Percentiles rank a stretch among this genome's conserved stretches.
Evolutionary conservation across 1,284 basidiomycete genomes (phyloP).

Genomic region (Ganoderma meredithae): DNA sequence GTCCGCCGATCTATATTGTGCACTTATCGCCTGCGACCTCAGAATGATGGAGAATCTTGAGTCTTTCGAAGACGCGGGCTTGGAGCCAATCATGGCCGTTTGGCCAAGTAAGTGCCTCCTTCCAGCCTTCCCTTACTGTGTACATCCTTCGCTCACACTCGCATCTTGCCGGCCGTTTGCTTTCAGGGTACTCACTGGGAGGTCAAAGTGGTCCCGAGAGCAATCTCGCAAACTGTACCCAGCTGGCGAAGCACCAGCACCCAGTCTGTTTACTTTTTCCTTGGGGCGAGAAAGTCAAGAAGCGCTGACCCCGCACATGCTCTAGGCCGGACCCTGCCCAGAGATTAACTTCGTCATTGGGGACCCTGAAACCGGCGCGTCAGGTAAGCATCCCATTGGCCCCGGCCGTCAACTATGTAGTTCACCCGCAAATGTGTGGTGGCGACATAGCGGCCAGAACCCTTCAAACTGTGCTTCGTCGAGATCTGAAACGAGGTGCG

Average conservation of each 20-base stretch:
- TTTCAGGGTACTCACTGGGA: slow-evolving; percentile 61
- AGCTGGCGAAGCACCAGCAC: slow-evolving; percentile 73
- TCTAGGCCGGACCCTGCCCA: slow-evolving; percentile 11
- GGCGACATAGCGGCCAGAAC: slow-evolving; percentile 58
- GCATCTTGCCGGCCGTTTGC: not conserved
- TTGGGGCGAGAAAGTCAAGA: slow-evolving; percentile 17
- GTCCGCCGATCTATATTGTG: slow-evolving; percentile 15
- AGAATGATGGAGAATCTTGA: slow-evolving; percentile 71
- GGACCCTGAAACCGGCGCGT: slow-evolving; percentile 53
- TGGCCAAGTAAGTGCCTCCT: slow-evolving; percentile 57
- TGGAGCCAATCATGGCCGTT: slow-evolving; percentile 75
- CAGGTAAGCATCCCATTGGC: slow-evolving; percentile 44
- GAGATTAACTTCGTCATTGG: slow-evolving; percentile 79
- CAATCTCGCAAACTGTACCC: slow-evolving; percentile 65
- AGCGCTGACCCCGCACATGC: slow-evolving; percentile 11
- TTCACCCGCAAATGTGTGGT: slow-evolving; percentile 14
- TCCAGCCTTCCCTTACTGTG: not conserved
- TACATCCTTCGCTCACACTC: not conserved
- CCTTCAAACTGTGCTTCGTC: slow-evolving; percentile 65
- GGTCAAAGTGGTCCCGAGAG: slow-evolving; percentile 58
- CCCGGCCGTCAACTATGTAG: not conserved
- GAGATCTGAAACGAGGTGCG: slow-evolving; percentile 74
- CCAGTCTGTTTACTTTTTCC: slow-evolving; percentile 51
- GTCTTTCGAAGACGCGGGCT: slow-evolving; percentile 68
- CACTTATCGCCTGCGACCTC: slow-evolving; percentile 47